These are phyloP conservation scores for Durotheca rogersii DNA, from an alignment of 495 filamentous ascomycete species.

Conservation along the genomic window DNA sequence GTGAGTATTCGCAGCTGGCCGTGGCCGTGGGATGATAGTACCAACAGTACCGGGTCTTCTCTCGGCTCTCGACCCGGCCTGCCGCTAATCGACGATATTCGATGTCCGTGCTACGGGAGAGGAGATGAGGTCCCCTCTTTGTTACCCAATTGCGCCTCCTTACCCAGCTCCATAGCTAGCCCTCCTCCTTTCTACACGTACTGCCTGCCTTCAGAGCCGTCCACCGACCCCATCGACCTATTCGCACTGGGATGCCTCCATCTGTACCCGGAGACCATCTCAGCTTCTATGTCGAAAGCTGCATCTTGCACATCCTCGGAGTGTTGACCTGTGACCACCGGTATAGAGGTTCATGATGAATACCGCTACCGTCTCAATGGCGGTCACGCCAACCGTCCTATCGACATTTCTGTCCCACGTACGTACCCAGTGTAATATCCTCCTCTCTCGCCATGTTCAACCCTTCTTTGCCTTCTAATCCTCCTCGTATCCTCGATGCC, in stretches of 20 bases:
- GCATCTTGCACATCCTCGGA: not conserved
- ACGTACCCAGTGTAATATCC: slow-evolving; percentile 31
- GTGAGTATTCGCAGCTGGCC: no score
- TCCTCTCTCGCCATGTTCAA: not conserved
- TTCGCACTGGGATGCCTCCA: not conserved
- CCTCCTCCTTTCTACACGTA: no score
- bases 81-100: no score
- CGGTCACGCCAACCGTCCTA: slow-evolving; percentile 75
- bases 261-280: not conserved
- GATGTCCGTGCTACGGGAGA: not conserved
- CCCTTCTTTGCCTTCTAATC: not conserved
- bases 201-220: no score
- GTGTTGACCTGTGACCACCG: not conserved
- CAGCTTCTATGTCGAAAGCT: slow-evolving; percentile 20
- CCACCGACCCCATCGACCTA: not conserved
- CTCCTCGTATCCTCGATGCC: no score
- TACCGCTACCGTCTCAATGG: slow-evolving; percentile 68
- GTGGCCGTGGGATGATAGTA: no score
- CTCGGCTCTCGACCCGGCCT: no score
- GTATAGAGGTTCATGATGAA: slow-evolving; percentile 51
- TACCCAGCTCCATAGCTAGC: not conserved
- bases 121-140: not conserved
- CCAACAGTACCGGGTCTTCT: no score
- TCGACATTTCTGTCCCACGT: slow-evolving; percentile 79
- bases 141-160: not conserved